Base-by-base conservation (phyloP, 176 grass and related monocot species). In the Zoysia japonica region DNA sequence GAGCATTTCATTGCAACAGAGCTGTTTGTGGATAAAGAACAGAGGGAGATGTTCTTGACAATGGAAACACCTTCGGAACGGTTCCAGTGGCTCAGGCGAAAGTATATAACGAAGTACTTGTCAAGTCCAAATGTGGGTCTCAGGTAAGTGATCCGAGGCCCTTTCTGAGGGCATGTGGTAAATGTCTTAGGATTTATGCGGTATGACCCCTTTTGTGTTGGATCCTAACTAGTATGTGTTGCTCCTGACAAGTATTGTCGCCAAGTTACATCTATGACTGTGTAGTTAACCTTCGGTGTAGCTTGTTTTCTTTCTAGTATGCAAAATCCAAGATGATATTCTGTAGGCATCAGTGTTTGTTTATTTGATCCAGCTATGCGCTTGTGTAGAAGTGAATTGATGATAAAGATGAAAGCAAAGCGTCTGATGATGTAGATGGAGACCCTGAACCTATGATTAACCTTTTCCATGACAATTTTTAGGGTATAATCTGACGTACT, bases 1-100 rank as follows among this genome's bases (percentile, higher is more conserved):
- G 79, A 87, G 19, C 68, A 87, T 78, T 87, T 87, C 79, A 83
- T 87, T 28, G 85, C 85, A 49, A 87, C 79, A 2, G 85, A 87
- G 35, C 68, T 87, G 12, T 82, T 87, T 66, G 67, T 87, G 55
- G 59, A 47, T 56, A 65, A 51, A 42, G 79, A 83, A 56, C 79
- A 83, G 16, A 82, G 79, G 51, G 74, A 87, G 20, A 87, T 87
- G 85, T 87, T 87, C 50, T 77, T 77, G 67, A 87, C 85, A 11
- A 72, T 87, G 79, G 67, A 64, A 66, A 82, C 79, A 8, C 40
- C 56, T 1, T 43, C 72, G 50, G 79, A 82, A 65, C 73, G 85
- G 11, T 75, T 87, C 53, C 74, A 83, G 14, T 87, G 85, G 85
- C 85, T 87, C 78, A 57, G 79, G 57, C 82, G 85, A 60, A 87